Evolutionary conservation across 2,329 filamentous ascomycete genomes (phyloP).

Genomic region (Myriosclerotinia curreyana): DNA sequence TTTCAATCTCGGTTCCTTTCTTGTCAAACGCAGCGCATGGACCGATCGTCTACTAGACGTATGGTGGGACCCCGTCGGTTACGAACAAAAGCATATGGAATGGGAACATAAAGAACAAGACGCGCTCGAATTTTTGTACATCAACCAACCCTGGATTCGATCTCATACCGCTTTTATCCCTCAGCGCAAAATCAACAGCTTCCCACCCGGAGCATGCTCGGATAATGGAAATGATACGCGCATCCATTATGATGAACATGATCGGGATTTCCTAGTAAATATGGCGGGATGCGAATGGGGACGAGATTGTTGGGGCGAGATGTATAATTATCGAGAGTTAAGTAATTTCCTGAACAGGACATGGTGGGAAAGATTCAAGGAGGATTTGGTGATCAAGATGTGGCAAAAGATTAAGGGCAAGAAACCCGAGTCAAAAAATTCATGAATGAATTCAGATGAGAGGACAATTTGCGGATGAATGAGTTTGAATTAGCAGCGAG

Average conservation of each 20-base stretch:
- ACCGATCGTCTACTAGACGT: slow-evolving; percentile 88
- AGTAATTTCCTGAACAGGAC: slow-evolving; percentile 87
- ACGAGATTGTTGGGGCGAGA: slow-evolving; percentile 95
- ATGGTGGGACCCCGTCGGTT: slow-evolving; percentile 98
- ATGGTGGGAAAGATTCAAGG: slow-evolving; percentile 73
- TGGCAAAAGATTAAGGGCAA: slow-evolving; percentile 62
- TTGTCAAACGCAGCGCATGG: slow-evolving; percentile 81
- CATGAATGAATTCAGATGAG: background rate
- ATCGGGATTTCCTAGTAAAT: slow-evolving; percentile 92
- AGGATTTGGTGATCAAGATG: slow-evolving; percentile 51
- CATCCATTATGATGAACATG: slow-evolving; percentile 81
- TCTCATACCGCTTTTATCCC: slow-evolving; percentile 84
- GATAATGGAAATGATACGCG: slow-evolving; percentile 70
- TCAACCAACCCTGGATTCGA: slow-evolving; percentile 87
- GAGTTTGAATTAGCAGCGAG: background rate
- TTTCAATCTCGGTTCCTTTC: slow-evolving; percentile 96
- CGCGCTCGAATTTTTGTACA: slow-evolving; percentile 87
- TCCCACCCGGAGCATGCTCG: slow-evolving; percentile 84
- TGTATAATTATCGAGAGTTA: slow-evolving; percentile 90
- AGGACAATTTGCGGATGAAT: background rate
- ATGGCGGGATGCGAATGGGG: slow-evolving; percentile 99
- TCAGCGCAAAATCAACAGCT: slow-evolving; percentile 91
- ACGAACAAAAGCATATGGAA: slow-evolving; percentile 98
- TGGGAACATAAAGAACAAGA: slow-evolving; percentile 99
- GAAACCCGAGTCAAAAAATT: slow-evolving; percentile 34